Base-by-base conservation (phyloP, 2,329 filamentous ascomycete genomes). In the Phoma sp. region DNA sequence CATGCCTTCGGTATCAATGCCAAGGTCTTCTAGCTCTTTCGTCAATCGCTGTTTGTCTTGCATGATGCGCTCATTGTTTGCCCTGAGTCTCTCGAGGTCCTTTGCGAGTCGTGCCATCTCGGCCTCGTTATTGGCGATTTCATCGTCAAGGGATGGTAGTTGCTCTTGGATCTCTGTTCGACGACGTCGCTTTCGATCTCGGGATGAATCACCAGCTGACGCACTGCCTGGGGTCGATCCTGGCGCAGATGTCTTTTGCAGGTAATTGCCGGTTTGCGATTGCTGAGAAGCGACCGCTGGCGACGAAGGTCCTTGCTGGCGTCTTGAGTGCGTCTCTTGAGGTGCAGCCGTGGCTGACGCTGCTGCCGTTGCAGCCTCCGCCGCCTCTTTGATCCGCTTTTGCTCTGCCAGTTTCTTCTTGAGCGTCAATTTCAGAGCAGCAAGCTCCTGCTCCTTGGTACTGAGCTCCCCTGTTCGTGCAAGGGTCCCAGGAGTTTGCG, bases 131-230 rank as follows among this genome's bases (percentile, higher is more conserved):
- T 43, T 69, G 12, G 69, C 71, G 11, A 83, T 72, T 53, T 80
- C 79, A 21, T 76, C 76, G 42, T 83, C 77, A 21, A 81, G 62
- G 12, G 73, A 71, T 33, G 80, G 77, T 39, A 82, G 67, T 10
- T 75, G 77, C 18, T 77, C 76, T 60, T 82, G 74, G n/a, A 83
- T 78, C 33, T 82, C 78, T 51, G 76, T 74, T 58, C 79, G 78
- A 21, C 79, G 75, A 18, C 76, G 64, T 42, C 59, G 56, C 33
- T 62, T 63, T 5, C 53, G 51, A 36, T 62, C 52, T 28, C 55
- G 51, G 6, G 38, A 52, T 3, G 42, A 25, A 21, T 45, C 40
- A 12, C n/a, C 37, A 7, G 28, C 17, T 18, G 33, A 36, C 4
- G 45, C 15, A 14, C 20, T 23, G 4, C 43, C n/a, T 15, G 25